Evolutionary conservation across 1,284 basidiomycete genomes (phyloP), one percentile per base, ranked within the genome.

Genomic region (Cutaneotrichosporon cutaneum): DNA sequence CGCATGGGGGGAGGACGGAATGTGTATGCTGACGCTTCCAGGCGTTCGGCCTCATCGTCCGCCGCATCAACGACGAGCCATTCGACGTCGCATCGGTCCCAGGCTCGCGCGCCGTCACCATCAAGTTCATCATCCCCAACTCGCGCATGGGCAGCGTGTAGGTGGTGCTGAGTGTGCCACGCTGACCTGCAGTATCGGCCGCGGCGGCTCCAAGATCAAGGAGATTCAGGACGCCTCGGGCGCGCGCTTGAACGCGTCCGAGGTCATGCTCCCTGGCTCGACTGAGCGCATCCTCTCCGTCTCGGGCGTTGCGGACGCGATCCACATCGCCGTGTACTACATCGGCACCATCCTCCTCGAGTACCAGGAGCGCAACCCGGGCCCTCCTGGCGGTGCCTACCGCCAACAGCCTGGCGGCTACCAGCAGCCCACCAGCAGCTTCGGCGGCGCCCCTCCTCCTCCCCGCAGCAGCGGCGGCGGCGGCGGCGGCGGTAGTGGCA

Each of bases 121-220:
- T 99, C 83, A 96, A 98, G 81, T 97, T 96, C 78, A 98, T 99
- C 87, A 95, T 99, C 58, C 96, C 96, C 69, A 97, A 99, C 82
- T 95, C 94, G 18, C 89, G 95, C 63, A 99, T 99, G 96, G 96
- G 96, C 39, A 96, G 93, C 36, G 93, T 99, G 77, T 80, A 59
- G 69, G 78, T 75, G n/a, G 10, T 21, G 33, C 33, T 14, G 18
- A 22, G 18, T 5, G 9, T 18, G 3, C 51, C 16, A 21, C 16
- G 24, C 27, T 50, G 47, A 66, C 56, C 14, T 22, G 24, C 59
- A 80, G 77, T 63, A 99, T 99, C 72, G 96, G 96, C 65, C 97
- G 96, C 79, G 90, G 89, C 67, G 96, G 96, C 27, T 88, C 89
- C 58, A 99, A 99, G 81, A 99, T 99, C 80, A 99, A 98, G 82